Conservation (phyloP, 2,329 filamentous ascomycete genomes). For the Coniochaeta sp. region DNA sequence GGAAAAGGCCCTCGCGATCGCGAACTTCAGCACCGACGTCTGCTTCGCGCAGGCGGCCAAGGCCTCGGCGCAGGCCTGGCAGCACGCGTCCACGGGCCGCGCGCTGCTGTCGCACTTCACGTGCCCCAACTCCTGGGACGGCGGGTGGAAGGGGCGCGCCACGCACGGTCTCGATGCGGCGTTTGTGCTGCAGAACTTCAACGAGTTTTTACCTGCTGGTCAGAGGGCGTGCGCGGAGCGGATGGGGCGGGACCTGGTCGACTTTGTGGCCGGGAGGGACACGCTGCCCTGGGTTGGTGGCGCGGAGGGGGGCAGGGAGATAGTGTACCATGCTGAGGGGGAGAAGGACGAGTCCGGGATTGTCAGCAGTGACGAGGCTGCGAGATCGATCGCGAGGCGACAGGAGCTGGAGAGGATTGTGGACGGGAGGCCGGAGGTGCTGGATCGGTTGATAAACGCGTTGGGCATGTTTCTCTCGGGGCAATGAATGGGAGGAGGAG, state of each 20-base stretch:
- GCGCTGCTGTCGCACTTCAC: slow-evolving; percentile 28
- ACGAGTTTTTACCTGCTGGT: slow-evolving; percentile 23
- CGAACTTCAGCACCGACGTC: slow-evolving; percentile 1
- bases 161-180: slow-evolving; percentile 36
- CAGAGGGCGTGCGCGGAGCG: slow-evolving; percentile 21
- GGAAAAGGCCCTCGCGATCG: neutral
- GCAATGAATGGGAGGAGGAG: too few relatives aligned
- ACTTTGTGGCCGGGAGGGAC: slow-evolving; percentile 25
- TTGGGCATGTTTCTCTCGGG: slow-evolving; percentile 7
- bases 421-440: slow-evolving; percentile 3
- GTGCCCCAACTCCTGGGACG: slow-evolving; percentile 38
- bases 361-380: neutral
- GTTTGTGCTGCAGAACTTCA: slow-evolving; percentile 38
- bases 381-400: slow-evolving; percentile 3
- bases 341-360: slow-evolving; percentile 3
- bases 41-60: slow-evolving; percentile 1
- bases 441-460: slow-evolving; percentile 7
- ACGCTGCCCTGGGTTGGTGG: neutral
- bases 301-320: neutral
- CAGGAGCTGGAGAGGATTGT: slow-evolving; percentile 4
- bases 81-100: neutral
- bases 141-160: slow-evolving; percentile 29
- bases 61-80: neutral
- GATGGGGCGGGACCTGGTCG: slow-evolving; percentile 29
- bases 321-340: slow-evolving; percentile 7